Conservation (phyloP, 345 rosid genomes). For the Gossypium bickii region DNA sequence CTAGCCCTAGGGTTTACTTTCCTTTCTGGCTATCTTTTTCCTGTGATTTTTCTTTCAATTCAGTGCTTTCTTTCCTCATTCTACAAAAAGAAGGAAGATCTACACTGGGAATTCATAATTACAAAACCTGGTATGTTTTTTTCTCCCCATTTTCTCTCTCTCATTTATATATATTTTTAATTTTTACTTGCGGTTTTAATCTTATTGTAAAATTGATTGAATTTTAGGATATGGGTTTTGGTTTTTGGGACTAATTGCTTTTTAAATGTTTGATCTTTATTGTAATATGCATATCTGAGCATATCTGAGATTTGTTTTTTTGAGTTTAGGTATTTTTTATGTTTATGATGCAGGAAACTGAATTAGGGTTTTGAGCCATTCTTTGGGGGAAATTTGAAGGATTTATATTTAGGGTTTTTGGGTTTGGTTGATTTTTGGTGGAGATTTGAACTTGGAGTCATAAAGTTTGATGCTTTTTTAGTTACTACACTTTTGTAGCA, state of each 20-base stretch:
- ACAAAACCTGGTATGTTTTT: not conserved
- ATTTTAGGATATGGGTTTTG: not conserved
- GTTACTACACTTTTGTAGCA: constrained; percentile 9
- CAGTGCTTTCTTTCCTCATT: not conserved
- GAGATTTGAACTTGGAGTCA: constrained; percentile 8
- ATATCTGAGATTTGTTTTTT: not conserved
- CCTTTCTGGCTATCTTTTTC: not conserved
- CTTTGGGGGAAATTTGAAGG: not conserved
- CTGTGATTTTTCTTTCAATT: not conserved
- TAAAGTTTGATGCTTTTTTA: constrained; percentile 10
- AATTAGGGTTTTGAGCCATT: constrained; percentile 11
- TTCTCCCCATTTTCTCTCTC: not conserved
- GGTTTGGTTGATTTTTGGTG: constrained; percentile 16
- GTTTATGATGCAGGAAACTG: constrained; percentile 9
- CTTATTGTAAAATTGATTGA: not conserved
- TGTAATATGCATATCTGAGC: not conserved
- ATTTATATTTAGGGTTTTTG: constrained; percentile 5
- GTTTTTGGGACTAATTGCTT: not conserved
- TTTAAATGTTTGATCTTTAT: not conserved
- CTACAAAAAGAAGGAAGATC: not conserved
- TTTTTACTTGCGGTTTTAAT: not conserved
- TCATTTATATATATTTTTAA: not conserved
- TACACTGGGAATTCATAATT: not conserved
- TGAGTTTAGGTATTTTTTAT: constrained; percentile 12
- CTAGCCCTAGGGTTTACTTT: constrained; percentile 13